Evolutionary conservation across 441 rosid species (phyloP).

Genomic region (Erodium chrysanthum): DNA sequence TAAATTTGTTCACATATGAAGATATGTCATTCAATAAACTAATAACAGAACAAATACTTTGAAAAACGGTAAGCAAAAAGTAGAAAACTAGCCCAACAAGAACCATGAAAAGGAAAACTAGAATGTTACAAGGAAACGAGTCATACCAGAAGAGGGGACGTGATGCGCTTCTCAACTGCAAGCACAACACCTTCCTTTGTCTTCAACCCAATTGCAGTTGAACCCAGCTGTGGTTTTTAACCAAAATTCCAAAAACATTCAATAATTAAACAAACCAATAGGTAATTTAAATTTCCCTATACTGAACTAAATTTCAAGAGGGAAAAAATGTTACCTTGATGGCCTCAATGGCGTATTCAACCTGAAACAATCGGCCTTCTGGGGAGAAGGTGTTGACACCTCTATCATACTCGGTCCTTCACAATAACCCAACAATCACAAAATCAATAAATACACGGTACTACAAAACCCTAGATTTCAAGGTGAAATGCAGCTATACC

Average conservation of each 20-base stretch:
- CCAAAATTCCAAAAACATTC: slow-evolving; percentile 7
- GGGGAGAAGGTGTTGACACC: slow-evolving; percentile 99
- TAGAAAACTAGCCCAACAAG: background rate
- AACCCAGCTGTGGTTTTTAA: slow-evolving; percentile 55
- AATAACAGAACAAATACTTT: background rate
- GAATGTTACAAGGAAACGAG: background rate
- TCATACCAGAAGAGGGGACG: slow-evolving; percentile 74
- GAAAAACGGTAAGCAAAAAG: background rate
- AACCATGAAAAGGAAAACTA: background rate
- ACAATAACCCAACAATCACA: background rate
- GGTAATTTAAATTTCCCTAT: background rate
- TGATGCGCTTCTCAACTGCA: slow-evolving; percentile 96
- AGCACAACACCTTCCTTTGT: slow-evolving; percentile 96
- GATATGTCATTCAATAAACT: background rate
- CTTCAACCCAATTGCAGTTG: slow-evolving; percentile 92
- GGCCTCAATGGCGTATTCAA: slow-evolving; percentile 96
- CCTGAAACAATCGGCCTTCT: slow-evolving; percentile 91
- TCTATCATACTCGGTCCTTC: slow-evolving; percentile 94
- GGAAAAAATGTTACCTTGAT: slow-evolving; percentile 58
- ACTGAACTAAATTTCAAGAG: background rate
- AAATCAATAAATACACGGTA: slow-evolving; percentile 3
- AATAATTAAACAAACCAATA: background rate
- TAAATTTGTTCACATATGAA: background rate
- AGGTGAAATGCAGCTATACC: slow-evolving; percentile 15
- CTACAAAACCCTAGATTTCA: slow-evolving; percentile 5